Conservation (phyloP, 1,284 basidiomycete species). For the Cryptococcus sp. region DNA sequence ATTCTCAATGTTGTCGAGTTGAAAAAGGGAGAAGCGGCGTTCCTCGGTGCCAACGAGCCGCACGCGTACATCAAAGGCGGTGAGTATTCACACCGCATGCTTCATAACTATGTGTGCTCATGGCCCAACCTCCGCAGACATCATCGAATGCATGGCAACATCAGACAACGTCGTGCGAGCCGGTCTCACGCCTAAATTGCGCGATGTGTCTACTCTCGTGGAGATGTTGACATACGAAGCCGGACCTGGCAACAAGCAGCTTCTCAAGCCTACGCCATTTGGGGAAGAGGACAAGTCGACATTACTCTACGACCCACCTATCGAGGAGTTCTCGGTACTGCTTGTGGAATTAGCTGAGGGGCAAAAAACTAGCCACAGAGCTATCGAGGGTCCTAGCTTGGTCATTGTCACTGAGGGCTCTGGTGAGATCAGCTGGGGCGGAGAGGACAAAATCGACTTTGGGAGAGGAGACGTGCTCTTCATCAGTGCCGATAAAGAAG, state of each 20-base stretch:
- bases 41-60: slow-evolving; percentile 92
- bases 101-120: not conserved
- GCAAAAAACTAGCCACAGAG: slow-evolving; percentile 51
- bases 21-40: slow-evolving; percentile 83
- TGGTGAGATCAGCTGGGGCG: slow-evolving; percentile 56
- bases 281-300: slow-evolving; percentile 32
- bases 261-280: slow-evolving; percentile 65
- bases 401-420: slow-evolving; percentile 72
- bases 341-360: slow-evolving; percentile 59
- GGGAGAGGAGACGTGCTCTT: slow-evolving; percentile 78
- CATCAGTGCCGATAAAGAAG: slow-evolving; percentile 68
- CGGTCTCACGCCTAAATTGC: slow-evolving; percentile 92
- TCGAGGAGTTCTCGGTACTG: slow-evolving; percentile 90
- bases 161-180: slow-evolving; percentile 99
- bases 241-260: slow-evolving; percentile 67
- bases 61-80: slow-evolving; percentile 95
- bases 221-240: slow-evolving; percentile 83
- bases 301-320: slow-evolving; percentile 85
- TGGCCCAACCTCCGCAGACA: slow-evolving; percentile 62
- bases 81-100: slow-evolving; percentile 46
- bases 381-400: slow-evolving; percentile 84
- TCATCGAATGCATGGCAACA: slow-evolving; percentile 97
- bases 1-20: slow-evolving; percentile 84
- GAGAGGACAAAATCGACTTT: slow-evolving; percentile 57
- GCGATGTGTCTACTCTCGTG: slow-evolving; percentile 89